Percentiles rank a stretch among this genome's conserved stretches.
Conservation (phyloP, 2,329 filamentous ascomycete species). For the Chaetoscypha palmicola region DNA sequence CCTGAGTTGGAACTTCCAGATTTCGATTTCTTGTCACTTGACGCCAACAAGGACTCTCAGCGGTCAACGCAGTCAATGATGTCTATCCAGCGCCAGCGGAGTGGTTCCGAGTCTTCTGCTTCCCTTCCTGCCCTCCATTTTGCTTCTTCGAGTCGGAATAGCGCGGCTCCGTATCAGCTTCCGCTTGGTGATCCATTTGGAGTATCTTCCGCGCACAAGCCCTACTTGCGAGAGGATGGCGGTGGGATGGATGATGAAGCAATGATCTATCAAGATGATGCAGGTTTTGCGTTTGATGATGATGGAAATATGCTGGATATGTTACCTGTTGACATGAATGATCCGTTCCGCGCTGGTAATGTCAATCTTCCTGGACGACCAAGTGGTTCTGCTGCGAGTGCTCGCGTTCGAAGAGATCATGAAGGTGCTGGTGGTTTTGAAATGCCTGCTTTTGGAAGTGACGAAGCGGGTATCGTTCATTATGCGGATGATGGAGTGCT, state of each 20-base stretch:
- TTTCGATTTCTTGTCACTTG: slow-evolving; percentile 40
- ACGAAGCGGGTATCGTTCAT: slow-evolving; percentile 26
- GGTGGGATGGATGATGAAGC: slow-evolving; percentile 34
- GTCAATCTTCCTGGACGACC: slow-evolving; percentile 14
- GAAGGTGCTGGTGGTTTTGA: slow-evolving; percentile 32
- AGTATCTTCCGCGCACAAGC: slow-evolving; percentile 31
- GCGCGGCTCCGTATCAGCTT: slow-evolving; percentile 30
- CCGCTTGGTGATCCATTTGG: slow-evolving; percentile 24
- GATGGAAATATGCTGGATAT: slow-evolving; percentile 52
- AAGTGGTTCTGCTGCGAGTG: slow-evolving; percentile 34
- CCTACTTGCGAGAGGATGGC: slow-evolving; percentile 24
- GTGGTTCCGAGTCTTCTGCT: slow-evolving; percentile 19
- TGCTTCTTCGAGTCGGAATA: slow-evolving; percentile 39
- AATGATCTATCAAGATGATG: slow-evolving; percentile 40
- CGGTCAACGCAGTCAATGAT: slow-evolving; percentile 30
- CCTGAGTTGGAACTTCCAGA: slow-evolving; percentile 55
- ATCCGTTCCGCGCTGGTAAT: slow-evolving; percentile 14
- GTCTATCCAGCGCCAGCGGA: slow-evolving; percentile 24
- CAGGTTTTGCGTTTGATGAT: slow-evolving; percentile 54
- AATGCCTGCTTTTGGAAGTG: slow-evolving; percentile 22
- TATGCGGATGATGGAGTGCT: slow-evolving; percentile 29
- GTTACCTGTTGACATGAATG: slow-evolving; percentile 18
- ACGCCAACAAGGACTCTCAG: slow-evolving; percentile 18
- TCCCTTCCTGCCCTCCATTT: slow-evolving; percentile 41
- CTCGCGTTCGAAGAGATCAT: slow-evolving; percentile 36